These are phyloP conservation scores for Pholiota adiposa DNA, from an alignment of 1,284 basidiomycete species.

Conservation along the genomic window DNA sequence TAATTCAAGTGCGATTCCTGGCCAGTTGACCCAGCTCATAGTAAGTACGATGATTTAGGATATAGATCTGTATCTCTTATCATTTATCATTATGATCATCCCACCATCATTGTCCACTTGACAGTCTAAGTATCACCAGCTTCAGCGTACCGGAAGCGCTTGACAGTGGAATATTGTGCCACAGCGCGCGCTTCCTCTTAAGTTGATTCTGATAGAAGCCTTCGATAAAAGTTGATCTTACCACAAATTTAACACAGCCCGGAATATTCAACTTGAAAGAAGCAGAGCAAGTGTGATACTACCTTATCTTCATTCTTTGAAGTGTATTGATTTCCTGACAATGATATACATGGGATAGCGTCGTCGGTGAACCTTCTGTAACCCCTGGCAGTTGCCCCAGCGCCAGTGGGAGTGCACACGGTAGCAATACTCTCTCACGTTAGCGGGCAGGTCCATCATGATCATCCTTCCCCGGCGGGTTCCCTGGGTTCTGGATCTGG, in stretches of 20 bases:
- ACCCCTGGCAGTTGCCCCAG: background rate
- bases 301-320: no score
- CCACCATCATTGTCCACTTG: no score
- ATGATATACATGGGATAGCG: background rate
- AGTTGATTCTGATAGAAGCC: background rate
- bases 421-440: background rate
- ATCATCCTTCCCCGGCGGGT: background rate
- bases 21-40: no score
- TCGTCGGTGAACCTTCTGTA: no score
- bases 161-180: no score
- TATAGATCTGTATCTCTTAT: background rate
- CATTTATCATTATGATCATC: background rate
- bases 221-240: background rate
- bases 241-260: background rate
- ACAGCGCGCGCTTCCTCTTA: background rate
- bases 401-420: background rate
- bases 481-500: no score
- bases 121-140: no score
- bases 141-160: no score
- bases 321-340: background rate
- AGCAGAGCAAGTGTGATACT: no score
- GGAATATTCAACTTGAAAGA: no score
- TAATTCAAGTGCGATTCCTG: no score
- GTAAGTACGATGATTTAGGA: no score
- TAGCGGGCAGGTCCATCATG: background rate